phyloP scores from a whole-genome alignment of 441 rosid genomes.

The Geranium incanum region DNA sequence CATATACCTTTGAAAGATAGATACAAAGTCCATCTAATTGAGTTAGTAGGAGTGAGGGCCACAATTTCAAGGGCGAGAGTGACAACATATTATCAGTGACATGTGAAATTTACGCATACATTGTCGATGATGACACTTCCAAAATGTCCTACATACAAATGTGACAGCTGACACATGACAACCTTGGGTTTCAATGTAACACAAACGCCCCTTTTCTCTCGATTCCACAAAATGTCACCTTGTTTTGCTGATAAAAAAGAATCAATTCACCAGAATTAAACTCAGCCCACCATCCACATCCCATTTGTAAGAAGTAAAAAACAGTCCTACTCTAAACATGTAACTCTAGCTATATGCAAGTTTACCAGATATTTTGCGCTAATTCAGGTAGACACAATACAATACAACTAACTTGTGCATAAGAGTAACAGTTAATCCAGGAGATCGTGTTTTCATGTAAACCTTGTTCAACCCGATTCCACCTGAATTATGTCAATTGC shows the following conservation, averaged over 20 bases:
- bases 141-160: not conserved
- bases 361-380: not conserved
- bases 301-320: not conserved
- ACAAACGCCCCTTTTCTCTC: not conserved
- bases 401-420: not conserved
- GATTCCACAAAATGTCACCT: not conserved
- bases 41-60: not conserved
- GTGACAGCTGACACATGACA: not conserved
- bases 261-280: not conserved
- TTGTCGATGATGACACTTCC: not conserved
- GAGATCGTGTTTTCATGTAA: not conserved
- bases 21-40: not conserved
- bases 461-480: not conserved
- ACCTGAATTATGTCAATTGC: not conserved
- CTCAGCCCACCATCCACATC: not conserved
- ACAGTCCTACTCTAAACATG: not conserved
- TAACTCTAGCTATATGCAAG: not conserved
- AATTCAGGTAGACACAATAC: not conserved
- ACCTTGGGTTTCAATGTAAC: not conserved
- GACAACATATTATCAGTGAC: not conserved
- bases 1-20: not conserved
- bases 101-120: not conserved
- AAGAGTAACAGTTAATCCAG: not conserved
- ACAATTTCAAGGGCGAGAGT: not conserved
- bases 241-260: not conserved